Evolutionary conservation across 371 early-diverging fungal species (phyloP).

Genomic region (Smittium mucronatum): DNA sequence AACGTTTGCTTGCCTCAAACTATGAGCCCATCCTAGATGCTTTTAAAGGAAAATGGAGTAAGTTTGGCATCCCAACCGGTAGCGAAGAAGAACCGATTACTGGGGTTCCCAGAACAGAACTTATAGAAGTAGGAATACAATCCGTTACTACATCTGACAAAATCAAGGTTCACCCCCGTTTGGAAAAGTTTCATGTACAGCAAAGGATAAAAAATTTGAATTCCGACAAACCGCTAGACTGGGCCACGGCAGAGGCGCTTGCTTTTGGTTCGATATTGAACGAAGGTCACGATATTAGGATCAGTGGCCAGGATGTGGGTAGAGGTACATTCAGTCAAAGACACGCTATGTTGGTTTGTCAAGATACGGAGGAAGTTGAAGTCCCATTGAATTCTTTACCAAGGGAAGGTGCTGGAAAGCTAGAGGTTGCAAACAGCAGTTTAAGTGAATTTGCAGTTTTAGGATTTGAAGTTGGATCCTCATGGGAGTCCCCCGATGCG

Average conservation of each 20-base stretch:
- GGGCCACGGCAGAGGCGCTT: slow-evolving; percentile 92
- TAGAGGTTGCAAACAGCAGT: slow-evolving; percentile 87
- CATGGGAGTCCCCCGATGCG: slow-evolving; percentile 81
- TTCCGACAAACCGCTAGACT: slow-evolving; percentile 73
- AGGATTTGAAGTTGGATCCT: slow-evolving; percentile 94
- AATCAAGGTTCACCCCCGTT: slow-evolving; percentile 62
- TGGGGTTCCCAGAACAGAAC: slow-evolving; percentile 40
- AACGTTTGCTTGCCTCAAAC: slow-evolving; percentile 11
- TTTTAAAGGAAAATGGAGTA: slow-evolving; percentile 44
- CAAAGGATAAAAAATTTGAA: slow-evolving; percentile 53
- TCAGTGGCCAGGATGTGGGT: slow-evolving; percentile 94
- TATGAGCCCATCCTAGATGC: slow-evolving; percentile 29
- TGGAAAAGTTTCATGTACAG: slow-evolving; percentile 79
- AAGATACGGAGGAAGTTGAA: slow-evolving; percentile 48
- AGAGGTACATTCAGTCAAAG: slow-evolving; percentile 98
- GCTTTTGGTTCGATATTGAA: slow-evolving; percentile 83
- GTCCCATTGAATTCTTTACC: slow-evolving; percentile 73
- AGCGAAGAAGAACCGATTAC: slow-evolving; percentile 37
- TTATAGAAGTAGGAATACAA: slow-evolving; percentile 51
- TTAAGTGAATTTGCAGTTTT: slow-evolving; percentile 92
- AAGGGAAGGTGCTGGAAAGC: slow-evolving; percentile 62
- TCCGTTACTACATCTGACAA: slow-evolving; percentile 56
- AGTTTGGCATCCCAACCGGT: slow-evolving; percentile 32
- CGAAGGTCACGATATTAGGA: slow-evolving; percentile 81
- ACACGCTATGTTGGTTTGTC: slow-evolving; percentile 89